phyloP scores from a whole-genome alignment of 768 basidiomycete species.

The Leccinum pellstonianum region DNA sequence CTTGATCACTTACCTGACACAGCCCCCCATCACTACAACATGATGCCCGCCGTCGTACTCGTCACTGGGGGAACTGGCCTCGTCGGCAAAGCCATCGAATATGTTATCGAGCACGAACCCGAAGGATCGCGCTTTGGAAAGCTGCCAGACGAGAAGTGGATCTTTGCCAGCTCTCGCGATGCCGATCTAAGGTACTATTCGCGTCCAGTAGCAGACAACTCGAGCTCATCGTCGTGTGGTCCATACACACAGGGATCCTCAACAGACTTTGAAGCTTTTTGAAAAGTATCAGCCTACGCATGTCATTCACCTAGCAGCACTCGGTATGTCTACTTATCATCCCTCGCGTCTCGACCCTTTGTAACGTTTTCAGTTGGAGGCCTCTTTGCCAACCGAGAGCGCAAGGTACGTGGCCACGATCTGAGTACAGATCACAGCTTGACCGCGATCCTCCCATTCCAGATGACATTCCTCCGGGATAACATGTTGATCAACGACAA shows the following conservation, averaged over 20 bases:
- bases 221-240: constrained; percentile 6
- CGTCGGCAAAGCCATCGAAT: constrained; percentile 81
- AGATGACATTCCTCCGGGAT: constrained; percentile 92
- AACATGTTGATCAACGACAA: constrained; percentile 97
- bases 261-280: constrained; percentile 69
- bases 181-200: constrained; percentile 73
- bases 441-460: neutral
- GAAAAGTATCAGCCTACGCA: constrained; percentile 93
- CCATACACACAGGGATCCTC: constrained; percentile 52
- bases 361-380: constrained; percentile 68
- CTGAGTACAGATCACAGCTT: neutral
- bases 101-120: constrained; percentile 76
- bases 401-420: constrained; percentile 55
- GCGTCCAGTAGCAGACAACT: neutral
- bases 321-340: constrained; percentile 52
- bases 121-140: constrained; percentile 79
- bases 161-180: constrained; percentile 77
- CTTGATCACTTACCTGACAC: neutral
- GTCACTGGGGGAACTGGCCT: constrained; percentile 87
- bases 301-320: constrained; percentile 94
- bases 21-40: neutral
- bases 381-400: constrained; percentile 93
- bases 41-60: constrained; percentile 53
- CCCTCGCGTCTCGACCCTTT: constrained; percentile 1
- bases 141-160: constrained; percentile 75